Evolutionary conservation across 495 filamentous ascomycete species (phyloP).

Genomic region (Trichoderma gamsii): DNA sequence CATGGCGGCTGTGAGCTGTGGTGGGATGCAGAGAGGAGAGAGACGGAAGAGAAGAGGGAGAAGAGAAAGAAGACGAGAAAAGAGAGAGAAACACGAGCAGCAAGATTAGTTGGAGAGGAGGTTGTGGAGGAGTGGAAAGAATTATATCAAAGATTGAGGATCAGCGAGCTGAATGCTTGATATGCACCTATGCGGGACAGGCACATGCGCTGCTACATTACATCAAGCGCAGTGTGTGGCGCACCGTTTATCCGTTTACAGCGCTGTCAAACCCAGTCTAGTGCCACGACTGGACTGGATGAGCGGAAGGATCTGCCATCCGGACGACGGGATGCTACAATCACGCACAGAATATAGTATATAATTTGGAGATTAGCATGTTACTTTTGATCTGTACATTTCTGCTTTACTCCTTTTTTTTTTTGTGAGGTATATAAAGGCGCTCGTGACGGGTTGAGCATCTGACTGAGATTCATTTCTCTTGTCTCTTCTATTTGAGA

Average conservation of each 20-base stretch:
- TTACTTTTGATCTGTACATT: too few relatives aligned
- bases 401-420: too few relatives aligned
- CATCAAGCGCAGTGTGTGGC: too few relatives aligned
- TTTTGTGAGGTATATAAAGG: too few relatives aligned
- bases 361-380: too few relatives aligned
- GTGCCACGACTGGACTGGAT: not conserved
- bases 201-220: not conserved
- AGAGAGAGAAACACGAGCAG: not conserved
- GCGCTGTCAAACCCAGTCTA: too few relatives aligned
- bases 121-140: not conserved
- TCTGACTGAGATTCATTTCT: too few relatives aligned
- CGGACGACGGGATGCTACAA: constrained; percentile 3
- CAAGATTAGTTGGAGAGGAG: not conserved
- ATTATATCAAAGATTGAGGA: not conserved
- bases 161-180: not conserved
- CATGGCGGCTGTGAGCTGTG: not conserved
- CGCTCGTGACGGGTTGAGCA: too few relatives aligned
- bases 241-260: too few relatives aligned
- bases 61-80: not conserved
- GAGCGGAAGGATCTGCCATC: not conserved
- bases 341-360: not conserved
- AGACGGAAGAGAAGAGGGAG: not conserved
- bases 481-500: too few relatives aligned
- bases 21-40: not conserved
- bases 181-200: not conserved